A percentile compares a stretch with the other conserved stretches of the same genome.
These are phyloP conservation scores for Hypsizygus ulmarius DNA, from an alignment of 1,284 basidiomycete species.

Conservation along the genomic window DNA sequence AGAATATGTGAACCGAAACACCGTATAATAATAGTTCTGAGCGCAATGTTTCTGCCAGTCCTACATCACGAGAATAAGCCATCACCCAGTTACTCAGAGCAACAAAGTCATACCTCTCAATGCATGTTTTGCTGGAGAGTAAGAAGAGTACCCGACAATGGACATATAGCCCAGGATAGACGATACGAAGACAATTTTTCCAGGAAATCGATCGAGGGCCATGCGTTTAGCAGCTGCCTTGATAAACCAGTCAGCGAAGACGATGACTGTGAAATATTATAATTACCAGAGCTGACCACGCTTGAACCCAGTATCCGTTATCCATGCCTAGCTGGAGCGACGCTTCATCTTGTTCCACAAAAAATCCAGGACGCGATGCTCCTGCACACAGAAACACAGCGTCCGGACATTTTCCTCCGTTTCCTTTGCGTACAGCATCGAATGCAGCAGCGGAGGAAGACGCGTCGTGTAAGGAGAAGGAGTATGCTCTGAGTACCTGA, in stretches of 20 bases:
- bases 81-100: neutral
- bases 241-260: constrained; percentile 1
- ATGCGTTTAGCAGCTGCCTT: constrained; percentile 75
- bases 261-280: neutral
- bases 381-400: constrained; percentile 82
- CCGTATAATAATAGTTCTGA: constrained; percentile 81
- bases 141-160: constrained; percentile 82
- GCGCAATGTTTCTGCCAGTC: constrained; percentile 83
- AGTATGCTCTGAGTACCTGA: constrained; percentile 62
- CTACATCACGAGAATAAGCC: constrained; percentile 52
- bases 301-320: constrained; percentile 68
- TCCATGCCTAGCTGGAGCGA: constrained; percentile 62
- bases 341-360: constrained; percentile 63
- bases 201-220: constrained; percentile 50
- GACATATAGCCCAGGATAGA: constrained; percentile 83
- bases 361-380: constrained; percentile 64
- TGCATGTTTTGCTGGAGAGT: constrained; percentile 89
- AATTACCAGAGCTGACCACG: constrained; percentile 77
- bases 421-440: constrained; percentile 51
- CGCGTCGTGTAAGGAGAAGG: constrained; percentile 56
- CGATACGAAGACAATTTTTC: constrained; percentile 79
- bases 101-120: constrained; percentile 65
- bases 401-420: constrained; percentile 63
- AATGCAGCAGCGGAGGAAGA: constrained; percentile 56
- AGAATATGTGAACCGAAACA: constrained; percentile 83